Base-by-base conservation (phyloP, 208 protist species). In the Angomonas desouzai region DNA sequence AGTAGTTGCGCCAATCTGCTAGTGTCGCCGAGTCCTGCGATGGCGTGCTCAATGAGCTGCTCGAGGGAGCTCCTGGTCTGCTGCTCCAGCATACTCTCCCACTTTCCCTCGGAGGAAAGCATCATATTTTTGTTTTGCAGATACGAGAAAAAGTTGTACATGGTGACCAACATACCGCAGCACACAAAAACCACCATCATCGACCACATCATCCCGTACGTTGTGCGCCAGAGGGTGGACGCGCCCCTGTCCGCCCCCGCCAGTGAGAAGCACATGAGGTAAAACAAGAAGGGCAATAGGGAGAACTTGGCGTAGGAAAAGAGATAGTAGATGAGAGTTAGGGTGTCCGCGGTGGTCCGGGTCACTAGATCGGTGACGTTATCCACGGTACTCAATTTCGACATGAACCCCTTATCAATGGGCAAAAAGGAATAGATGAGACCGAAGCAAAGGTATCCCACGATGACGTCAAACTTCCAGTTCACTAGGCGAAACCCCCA, bases 401-500 rank as follows among this genome's bases (percentile, higher is more conserved):
- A 20, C 1, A 68, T 59, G 61, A 60, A 16, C 22, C 74, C 68
- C 60, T 65, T 73, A 23, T 71, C 66, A 38, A 87, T 49, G 34
- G 85, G 87, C 36, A 93, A 71, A 22, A 80, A 55, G 0, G 83
- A 93, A 11, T 80, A 62, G 7, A 93, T 75, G 1, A 93, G 66
- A 0, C 63, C 61, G 38, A 91, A 89, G 74, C 80, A 93, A 45
- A 81, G 63, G 49, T 81, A 62, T 10, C 82, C 87, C 18, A 79
- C 74, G 48, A 94, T 76, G 48, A 94, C 55, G 64, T 92, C 88
- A 34, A 94, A 94, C 74, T 92, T 83, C 83, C 88, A 94, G 64
- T 94, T 92, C 48, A 94, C 71, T 11, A 92, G 53, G 11, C 88
- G 79, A 59, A 94, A 92, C 27, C 84, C 82, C 59, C 74, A 81